Percentiles rank a stretch among this genome's conserved stretches.
Evolutionary conservation across 148 eudicot genomes (phyloP).

Genomic region (Mesembryanthemum crystallinum): DNA sequence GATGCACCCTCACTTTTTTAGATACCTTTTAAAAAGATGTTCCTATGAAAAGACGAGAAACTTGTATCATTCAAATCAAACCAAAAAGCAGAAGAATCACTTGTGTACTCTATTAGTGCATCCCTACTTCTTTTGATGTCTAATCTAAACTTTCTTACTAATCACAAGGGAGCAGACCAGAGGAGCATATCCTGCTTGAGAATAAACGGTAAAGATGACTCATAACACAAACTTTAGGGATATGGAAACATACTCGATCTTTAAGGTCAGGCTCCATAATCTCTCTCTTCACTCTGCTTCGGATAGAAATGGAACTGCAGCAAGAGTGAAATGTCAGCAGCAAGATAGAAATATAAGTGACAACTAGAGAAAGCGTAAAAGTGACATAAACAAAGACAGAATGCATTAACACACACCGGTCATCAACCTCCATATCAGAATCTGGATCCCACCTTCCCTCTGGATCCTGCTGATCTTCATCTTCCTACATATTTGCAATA

Average conservation of each 20-base stretch:
- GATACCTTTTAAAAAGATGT: neutral
- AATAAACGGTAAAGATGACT: constrained; percentile 3
- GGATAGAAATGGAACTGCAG: constrained; percentile 46
- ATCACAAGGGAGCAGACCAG: neutral
- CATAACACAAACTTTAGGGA: neutral
- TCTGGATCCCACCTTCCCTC: constrained; percentile 78
- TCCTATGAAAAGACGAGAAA: neutral
- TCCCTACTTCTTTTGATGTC: neutral
- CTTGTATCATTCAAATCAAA: neutral
- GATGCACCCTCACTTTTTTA: neutral
- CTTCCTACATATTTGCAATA: constrained; percentile 46
- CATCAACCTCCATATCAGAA: constrained; percentile 70
- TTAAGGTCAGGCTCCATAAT: constrained; percentile 52
- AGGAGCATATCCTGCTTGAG: neutral
- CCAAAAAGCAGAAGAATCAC: neutral
- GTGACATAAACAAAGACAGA: constrained; percentile 2
- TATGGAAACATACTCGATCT: constrained; percentile 39
- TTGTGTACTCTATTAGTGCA: neutral
- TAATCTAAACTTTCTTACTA: neutral
- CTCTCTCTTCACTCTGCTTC: constrained; percentile 71
- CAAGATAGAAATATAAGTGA: neutral
- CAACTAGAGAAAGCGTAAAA: neutral
- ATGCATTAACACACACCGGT: constrained; percentile 39
- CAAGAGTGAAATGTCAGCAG: constrained; percentile 8
- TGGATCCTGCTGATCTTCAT: constrained; percentile 74